A percentile compares a stretch with the other conserved stretches of the same genome.
Evolutionary conservation across 2,329 filamentous ascomycete species (phyloP).

Genomic region (Ceratocystis diversiconidia): DNA sequence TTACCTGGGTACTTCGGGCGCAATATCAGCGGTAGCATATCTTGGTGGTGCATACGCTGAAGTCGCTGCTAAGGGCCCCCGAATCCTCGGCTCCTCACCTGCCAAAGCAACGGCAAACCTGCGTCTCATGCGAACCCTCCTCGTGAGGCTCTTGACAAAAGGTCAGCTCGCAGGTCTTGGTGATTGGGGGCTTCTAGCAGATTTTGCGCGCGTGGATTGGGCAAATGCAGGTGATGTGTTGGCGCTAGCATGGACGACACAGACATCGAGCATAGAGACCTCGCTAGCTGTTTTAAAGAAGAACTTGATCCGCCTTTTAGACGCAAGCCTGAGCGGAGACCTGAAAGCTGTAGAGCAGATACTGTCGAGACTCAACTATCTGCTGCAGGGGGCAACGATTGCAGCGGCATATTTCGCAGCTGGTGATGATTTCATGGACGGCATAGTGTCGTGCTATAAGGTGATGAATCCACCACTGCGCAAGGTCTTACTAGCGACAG

Average conservation of each 20-base stretch:
- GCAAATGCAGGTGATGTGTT: conserved; percentile 43
- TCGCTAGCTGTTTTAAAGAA: conserved; percentile 47
- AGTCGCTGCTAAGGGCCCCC: conserved; percentile 28
- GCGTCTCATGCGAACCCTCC: conserved; percentile 50
- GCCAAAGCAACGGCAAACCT: conserved; percentile 34
- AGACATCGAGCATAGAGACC: conserved; percentile 36
- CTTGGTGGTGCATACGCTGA: conserved; percentile 53
- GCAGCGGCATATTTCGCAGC: conserved; percentile 54
- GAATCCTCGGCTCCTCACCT: conserved; percentile 26
- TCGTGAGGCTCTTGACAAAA: conserved; percentile 39
- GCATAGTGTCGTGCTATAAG: conserved; percentile 50
- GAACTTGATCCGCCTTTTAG: conserved; percentile 46
- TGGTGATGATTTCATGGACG: conserved; percentile 77
- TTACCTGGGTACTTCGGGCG: background rate
- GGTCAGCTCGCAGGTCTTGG: conserved; percentile 35
- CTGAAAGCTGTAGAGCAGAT: conserved; percentile 39
- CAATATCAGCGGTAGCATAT: conserved; percentile 37
- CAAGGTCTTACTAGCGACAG: conserved; percentile 54
- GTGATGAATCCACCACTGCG: conserved; percentile 49
- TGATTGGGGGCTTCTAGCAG: conserved; percentile 53
- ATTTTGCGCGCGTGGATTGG: conserved; percentile 47
- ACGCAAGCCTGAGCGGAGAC: conserved; percentile 39
- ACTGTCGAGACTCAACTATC: conserved; percentile 45
- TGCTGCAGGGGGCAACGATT: conserved; percentile 47
- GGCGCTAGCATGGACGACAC: conserved; percentile 36